Percentiles rank a stretch among this genome's conserved stretches.
phyloP scores from a whole-genome alignment of 371 early-diverging fungal species.

The Lichtheimia ramosa region DNA sequence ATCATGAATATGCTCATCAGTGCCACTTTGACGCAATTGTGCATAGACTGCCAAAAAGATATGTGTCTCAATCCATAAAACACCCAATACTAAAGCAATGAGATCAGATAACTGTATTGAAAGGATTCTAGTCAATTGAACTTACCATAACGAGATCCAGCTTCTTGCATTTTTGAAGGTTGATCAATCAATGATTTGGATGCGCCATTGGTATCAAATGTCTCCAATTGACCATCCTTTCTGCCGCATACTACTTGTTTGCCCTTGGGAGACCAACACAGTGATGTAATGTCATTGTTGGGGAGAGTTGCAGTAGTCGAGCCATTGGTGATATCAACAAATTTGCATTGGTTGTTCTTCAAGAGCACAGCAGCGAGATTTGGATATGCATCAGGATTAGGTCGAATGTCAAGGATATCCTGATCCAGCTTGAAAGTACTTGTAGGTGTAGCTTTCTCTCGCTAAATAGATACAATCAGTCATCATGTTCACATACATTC shows the following conservation, averaged over 20 bases:
- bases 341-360: constrained; percentile 15
- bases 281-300: constrained; percentile 25
- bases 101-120: not conserved
- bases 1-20: not conserved
- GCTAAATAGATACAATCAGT: constrained; percentile 12
- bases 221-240: constrained; percentile 30
- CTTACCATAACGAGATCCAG: constrained; percentile 32
- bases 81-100: constrained; percentile 33
- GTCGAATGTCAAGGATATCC: constrained; percentile 36
- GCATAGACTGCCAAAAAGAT: constrained; percentile 18
- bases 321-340: constrained; percentile 30
- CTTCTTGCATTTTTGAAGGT: constrained; percentile 28
- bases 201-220: constrained; percentile 35
- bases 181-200: constrained; percentile 21
- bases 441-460: constrained; percentile 19
- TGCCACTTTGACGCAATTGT: not conserved
- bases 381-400: constrained; percentile 41
- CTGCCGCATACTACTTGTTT: constrained; percentile 53
- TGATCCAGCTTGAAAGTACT: constrained; percentile 11
- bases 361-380: constrained; percentile 33
- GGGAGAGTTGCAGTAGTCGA: constrained; percentile 17
- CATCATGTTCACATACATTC: not conserved
- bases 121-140: not conserved
- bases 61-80: constrained; percentile 46
- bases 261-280: constrained; percentile 61